Base-by-base conservation (phyloP, 306 rosid genomes). In the Purshia tridentata region DNA sequence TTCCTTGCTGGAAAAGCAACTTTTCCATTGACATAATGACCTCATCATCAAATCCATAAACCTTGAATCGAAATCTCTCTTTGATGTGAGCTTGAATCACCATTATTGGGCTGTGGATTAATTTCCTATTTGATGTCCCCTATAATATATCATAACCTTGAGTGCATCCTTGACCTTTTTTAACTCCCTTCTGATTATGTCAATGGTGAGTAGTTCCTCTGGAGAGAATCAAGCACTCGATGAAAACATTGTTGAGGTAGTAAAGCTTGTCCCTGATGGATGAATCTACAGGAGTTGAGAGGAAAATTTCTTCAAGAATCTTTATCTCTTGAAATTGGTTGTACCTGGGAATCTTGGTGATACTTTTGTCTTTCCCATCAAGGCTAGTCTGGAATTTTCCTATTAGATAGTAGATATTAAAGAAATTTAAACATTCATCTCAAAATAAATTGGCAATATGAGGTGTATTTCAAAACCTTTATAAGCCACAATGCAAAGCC, bases 41-140 rank as follows among this genome's bases (percentile, higher is more conserved):
- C 15, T 78, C 69, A 20, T 78, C 62, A 9, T 55, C 74, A 50
- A 78, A 66, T 41, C 82, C 82, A 65, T 57, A 57, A 65, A 72
- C 67, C 73, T 16, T 65, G 15, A 19, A 35, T 42, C 41, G 18
- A 15, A 45, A 13, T 23, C 2, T 18, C 48, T 23, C 4, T 19
- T 37, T 29, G 59, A 13, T 2, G 0, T 67, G 45, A 4, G 19
- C 59, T 35, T 0, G 59, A 59, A 35, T 5, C 53, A 5, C 11
- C 46, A 6, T 6, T 20, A 7, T 7, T 53, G 29, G 44, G 39
- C 20, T 41, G 65, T 23, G 37, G 2, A 12, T 6, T 13, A 16
- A 16, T 51, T 6, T 6, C 35, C 35, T n/a, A n/a, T n/a, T n/a
- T n/a, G n/a, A n/a, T n/a, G n/a, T n/a, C n/a, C n/a, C n/a, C n/a